Percentiles rank a stretch among this genome's conserved stretches.
Conservation (phyloP, 2,329 filamentous ascomycete species). For the Xylaria sp. region DNA sequence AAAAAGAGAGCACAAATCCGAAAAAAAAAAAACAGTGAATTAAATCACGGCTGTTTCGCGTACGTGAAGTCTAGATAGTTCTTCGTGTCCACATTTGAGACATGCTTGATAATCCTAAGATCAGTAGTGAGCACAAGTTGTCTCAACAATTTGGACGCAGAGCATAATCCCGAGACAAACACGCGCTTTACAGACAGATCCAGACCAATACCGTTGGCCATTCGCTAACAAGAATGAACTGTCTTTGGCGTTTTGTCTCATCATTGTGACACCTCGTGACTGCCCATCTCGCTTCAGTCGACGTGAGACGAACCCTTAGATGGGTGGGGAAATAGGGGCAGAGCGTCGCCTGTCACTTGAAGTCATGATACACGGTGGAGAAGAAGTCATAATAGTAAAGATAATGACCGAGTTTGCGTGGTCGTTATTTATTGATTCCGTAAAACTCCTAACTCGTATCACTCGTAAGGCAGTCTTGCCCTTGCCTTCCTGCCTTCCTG, state of each 20-base stretch:
- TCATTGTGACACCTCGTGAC: neutral
- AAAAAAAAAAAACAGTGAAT: neutral
- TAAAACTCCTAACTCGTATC: slow-evolving; percentile 26
- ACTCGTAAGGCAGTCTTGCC: slow-evolving; percentile 34
- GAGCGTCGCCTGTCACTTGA: neutral
- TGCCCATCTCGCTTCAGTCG: neutral
- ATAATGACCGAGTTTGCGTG: slow-evolving; percentile 34
- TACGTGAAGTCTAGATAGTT: neutral
- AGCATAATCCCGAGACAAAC: slow-evolving; percentile 21
- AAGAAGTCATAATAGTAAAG: neutral
- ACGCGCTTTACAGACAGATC: neutral
- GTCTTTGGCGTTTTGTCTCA: slow-evolving; percentile 6
- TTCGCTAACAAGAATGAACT: neutral
- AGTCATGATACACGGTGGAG: neutral
- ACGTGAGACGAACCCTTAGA: neutral
- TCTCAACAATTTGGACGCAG: slow-evolving; percentile 1
- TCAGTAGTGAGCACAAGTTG: slow-evolving; percentile 5
- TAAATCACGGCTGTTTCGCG: neutral
- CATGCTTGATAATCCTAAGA: slow-evolving; percentile 17
- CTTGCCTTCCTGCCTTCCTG: slow-evolving; percentile 37
- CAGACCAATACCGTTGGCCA: neutral
- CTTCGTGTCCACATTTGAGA: neutral
- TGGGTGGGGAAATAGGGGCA: neutral
- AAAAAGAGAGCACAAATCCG: too few species aligned
- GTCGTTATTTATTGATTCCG: slow-evolving; percentile 27